A percentile compares a stretch with the other conserved stretches of the same genome.
These are phyloP conservation scores for Isabelozyma pseudorhagii DNA, from an alignment of 805 yeast species.

Conservation along the genomic window DNA sequence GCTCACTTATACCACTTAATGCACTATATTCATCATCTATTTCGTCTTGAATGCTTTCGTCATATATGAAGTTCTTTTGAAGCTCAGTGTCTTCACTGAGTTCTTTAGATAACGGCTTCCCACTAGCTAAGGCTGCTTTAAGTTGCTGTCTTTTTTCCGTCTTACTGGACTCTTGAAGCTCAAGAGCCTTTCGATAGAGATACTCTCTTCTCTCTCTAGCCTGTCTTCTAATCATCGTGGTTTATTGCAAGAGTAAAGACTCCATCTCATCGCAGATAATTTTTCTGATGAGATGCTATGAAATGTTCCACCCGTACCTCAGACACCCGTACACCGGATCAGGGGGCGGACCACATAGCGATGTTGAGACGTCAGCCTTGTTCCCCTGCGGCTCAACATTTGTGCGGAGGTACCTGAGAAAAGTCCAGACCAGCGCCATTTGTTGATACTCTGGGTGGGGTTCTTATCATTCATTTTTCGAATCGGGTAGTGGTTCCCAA, in stretches of 20 bases:
- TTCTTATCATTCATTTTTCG: too few species aligned
- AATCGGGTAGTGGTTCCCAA: too few species aligned
- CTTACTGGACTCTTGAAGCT: conserved; percentile 82
- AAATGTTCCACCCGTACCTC: background rate
- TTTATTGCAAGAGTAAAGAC: background rate
- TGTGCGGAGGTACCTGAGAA: too few species aligned
- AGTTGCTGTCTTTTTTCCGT: conserved; percentile 84
- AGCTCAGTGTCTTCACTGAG: conserved; percentile 81
- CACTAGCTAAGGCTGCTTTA: conserved; percentile 84
- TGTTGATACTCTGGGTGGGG: background rate
- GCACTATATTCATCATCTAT: conserved; percentile 93
- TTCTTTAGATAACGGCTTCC: conserved; percentile 87
- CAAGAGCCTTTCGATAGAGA: conserved; percentile 81
- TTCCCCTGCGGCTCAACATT: too few species aligned
- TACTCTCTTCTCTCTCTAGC: conserved; percentile 97
- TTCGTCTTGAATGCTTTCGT: conserved; percentile 66
- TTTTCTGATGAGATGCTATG: conserved; percentile 2
- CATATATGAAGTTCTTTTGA: conserved; percentile 80
- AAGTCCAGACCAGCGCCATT: too few species aligned
- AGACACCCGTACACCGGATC: background rate
- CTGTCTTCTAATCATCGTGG: conserved; percentile 73
- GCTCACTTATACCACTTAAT: conserved; percentile 84
- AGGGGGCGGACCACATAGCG: too few species aligned
- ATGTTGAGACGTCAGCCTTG: too few species aligned
- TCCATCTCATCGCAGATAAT: background rate